Conservation (phyloP, 768 basidiomycete species). For the Mycena indigotica region DNA sequence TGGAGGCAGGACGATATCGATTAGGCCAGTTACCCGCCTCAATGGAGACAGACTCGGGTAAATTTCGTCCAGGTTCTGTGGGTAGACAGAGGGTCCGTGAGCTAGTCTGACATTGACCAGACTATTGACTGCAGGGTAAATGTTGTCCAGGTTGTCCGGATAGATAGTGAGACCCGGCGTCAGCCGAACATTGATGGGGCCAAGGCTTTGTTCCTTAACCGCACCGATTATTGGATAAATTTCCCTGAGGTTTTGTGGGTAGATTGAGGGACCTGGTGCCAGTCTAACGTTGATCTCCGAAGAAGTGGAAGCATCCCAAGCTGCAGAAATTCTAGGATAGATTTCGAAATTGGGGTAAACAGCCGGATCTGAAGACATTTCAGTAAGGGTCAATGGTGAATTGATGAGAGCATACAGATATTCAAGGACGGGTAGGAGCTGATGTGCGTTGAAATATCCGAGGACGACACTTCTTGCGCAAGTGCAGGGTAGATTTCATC, state of each 20-base stretch:
- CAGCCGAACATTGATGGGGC: no score
- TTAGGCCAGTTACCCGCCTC: neutral
- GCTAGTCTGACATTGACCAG: neutral
- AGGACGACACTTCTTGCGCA: constrained; percentile 1
- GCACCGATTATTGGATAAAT: no score
- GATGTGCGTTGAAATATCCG: constrained; percentile 2
- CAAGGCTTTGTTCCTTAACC: no score
- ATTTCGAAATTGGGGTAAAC: constrained; percentile 37
- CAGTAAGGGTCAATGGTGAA: neutral
- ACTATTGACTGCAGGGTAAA: neutral
- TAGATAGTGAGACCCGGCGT: no score
- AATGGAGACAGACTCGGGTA: neutral
- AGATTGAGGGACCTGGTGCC: constrained; percentile 15
- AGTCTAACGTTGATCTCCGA: neutral
- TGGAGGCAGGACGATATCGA: constrained; percentile 16
- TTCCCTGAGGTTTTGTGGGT: constrained; percentile 17
- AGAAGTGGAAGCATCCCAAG: constrained; percentile 3
- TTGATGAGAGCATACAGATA: constrained; percentile 13
- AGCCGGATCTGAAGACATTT: constrained; percentile 25
- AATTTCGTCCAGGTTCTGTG: neutral
- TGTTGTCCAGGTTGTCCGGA: neutral
- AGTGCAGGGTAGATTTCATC: constrained; percentile 36
- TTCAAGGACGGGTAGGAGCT: constrained; percentile 24
- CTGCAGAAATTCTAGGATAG: constrained; percentile 29
- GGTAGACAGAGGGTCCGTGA: neutral